These are phyloP conservation scores for Diplodia seriata DNA, from an alignment of 2,329 filamentous ascomycete species.

Conservation along the genomic window DNA sequence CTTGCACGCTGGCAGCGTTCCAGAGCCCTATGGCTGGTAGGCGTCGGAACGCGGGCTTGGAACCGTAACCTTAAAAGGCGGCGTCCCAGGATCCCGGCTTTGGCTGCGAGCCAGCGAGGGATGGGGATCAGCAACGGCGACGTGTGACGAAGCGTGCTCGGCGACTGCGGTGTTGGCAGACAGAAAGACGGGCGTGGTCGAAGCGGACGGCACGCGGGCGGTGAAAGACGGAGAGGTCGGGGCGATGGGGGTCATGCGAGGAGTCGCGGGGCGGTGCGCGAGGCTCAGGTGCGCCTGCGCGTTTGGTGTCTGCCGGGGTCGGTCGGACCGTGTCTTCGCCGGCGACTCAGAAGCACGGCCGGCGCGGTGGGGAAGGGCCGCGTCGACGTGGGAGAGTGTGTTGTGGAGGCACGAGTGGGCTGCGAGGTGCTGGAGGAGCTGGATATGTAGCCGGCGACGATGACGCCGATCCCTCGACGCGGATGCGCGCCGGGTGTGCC, in stretches of 20 bases:
- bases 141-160: neutral
- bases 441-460: neutral
- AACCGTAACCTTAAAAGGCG: slow-evolving; percentile 21
- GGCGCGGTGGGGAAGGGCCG: slow-evolving; percentile 2
- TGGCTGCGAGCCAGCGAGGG: slow-evolving; percentile 5
- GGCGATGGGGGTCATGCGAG: neutral
- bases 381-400: neutral
- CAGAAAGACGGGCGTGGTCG: neutral
- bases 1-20: slow-evolving; percentile 12
- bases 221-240: neutral
- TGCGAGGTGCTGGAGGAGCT: slow-evolving; percentile 9
- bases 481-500: slow-evolving; percentile 12
- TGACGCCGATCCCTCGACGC: slow-evolving; percentile 25
- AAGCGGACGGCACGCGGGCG: neutral
- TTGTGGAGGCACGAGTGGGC: too few species aligned
- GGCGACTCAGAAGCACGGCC: neutral
- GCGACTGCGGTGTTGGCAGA: neutral
- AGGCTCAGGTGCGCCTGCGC: slow-evolving; percentile 17
- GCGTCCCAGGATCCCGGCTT: slow-evolving; percentile 15
- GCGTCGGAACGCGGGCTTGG: slow-evolving; percentile 19
- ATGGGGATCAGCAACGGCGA: neutral
- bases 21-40: slow-evolving; percentile 11
- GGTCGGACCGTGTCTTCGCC: slow-evolving; percentile 1
- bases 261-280: slow-evolving; percentile 18
- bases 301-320: neutral